A percentile compares a stretch with the other conserved stretches of the same genome.
These are phyloP conservation scores for Pinus tabuliformis DNA, from an alignment of 75 land plant genomes.

Conservation along the genomic window DNA sequence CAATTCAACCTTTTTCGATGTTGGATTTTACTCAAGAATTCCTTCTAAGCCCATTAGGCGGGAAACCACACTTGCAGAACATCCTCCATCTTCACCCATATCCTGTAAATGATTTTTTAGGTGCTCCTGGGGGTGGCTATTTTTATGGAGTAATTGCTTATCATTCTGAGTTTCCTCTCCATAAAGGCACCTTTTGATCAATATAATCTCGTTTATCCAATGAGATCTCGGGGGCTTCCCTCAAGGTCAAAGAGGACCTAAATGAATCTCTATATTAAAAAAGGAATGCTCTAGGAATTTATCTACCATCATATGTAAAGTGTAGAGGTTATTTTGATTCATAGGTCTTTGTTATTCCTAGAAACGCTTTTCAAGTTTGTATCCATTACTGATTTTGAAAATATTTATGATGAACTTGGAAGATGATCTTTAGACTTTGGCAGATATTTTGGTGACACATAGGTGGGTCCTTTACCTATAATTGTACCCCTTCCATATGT, in stretches of 20 bases:
- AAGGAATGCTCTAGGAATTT: slow-evolving; percentile 26
- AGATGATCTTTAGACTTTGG: not conserved
- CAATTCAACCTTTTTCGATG: slow-evolving; percentile 2
- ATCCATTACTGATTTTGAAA: slow-evolving; percentile 1
- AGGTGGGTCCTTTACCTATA: no score
- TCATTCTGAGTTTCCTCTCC: not conserved
- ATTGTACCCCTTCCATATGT: no score
- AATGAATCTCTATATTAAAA: slow-evolving; percentile 37
- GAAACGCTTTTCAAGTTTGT: slow-evolving; percentile 5
- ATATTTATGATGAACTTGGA: not conserved
- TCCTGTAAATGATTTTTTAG: not conserved
- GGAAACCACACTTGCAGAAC: slow-evolving; percentile 52
- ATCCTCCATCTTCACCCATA: slow-evolving; percentile 3
- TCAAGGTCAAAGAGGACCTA: slow-evolving; percentile 32
- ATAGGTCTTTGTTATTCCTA: slow-evolving; percentile 4
- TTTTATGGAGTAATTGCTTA: not conserved
- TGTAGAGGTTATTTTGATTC: slow-evolving; percentile 32
- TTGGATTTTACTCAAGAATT: slow-evolving; percentile 25
- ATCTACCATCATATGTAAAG: slow-evolving; percentile 63
- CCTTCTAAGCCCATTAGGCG: slow-evolving; percentile 74
- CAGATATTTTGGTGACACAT: not conserved
- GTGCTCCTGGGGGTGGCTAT: not conserved
- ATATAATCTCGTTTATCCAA: slow-evolving; percentile 37
- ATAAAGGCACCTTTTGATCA: slow-evolving; percentile 17
- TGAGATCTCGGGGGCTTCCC: slow-evolving; percentile 62